Conservation (phyloP, 768 basidiomycete species). For the Pleurotus sapidus region DNA sequence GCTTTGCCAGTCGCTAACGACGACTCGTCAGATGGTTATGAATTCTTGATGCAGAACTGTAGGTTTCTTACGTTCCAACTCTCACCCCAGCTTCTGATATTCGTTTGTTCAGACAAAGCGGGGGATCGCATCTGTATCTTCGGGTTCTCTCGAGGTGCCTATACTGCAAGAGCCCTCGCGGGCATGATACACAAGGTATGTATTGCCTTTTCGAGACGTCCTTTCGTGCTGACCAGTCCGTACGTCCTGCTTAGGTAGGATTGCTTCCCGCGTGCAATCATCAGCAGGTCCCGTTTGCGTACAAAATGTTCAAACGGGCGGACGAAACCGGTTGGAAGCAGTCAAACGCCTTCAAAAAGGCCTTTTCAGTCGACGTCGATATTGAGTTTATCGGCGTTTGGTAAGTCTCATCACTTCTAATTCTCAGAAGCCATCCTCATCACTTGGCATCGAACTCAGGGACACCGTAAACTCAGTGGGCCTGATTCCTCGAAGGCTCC, state of each 20-base stretch:
- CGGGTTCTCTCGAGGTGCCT: slow-evolving; percentile 63
- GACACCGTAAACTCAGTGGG: slow-evolving; percentile 59
- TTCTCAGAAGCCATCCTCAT: too few relatives aligned
- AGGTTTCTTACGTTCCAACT: slow-evolving; percentile 40
- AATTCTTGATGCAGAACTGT: slow-evolving; percentile 63
- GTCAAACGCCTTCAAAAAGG: slow-evolving; percentile 44
- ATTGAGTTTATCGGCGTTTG: slow-evolving; percentile 51
- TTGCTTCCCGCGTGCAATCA: slow-evolving; percentile 37
- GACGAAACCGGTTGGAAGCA: slow-evolving; percentile 42
- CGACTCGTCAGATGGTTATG: slow-evolving; percentile 37
- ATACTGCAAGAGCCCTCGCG: slow-evolving; percentile 50
- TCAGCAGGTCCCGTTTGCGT: slow-evolving; percentile 57
- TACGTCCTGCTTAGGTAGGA: slow-evolving; percentile 17
- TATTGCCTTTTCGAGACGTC: background rate
- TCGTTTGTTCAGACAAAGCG: slow-evolving; percentile 27
- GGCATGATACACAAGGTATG: slow-evolving; percentile 53
- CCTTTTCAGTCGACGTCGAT: slow-evolving; percentile 45
- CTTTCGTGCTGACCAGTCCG: background rate
- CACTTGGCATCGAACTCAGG: slow-evolving; percentile 23
- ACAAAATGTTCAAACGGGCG: slow-evolving; percentile 46
- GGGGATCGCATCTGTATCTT: slow-evolving; percentile 61
- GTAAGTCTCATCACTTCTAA: slow-evolving; percentile 18
- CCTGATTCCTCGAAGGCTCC: slow-evolving; percentile 41
- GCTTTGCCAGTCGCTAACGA: slow-evolving; percentile 7
- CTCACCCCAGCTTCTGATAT: slow-evolving; percentile 23